Base-by-base conservation (phyloP, 202 grass and related monocot genomes). In the Schoenoplectus triqueter region DNA sequence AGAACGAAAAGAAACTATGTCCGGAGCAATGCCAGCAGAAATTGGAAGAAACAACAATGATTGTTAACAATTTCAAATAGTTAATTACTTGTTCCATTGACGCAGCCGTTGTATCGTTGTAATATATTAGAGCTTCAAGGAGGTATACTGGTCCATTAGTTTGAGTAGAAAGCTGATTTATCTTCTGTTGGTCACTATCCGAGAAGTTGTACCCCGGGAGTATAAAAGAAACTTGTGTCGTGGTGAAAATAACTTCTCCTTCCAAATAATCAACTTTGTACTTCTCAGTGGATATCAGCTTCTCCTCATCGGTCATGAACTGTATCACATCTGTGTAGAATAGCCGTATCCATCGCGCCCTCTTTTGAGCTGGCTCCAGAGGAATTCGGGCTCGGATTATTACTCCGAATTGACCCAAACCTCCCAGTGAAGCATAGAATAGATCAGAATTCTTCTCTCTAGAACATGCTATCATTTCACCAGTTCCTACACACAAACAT, bases 231-330 rank as follows among this genome's bases (percentile, higher is more conserved):
- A 18, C 49, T 0, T 91, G 82, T 3, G 85, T 56, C 7, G 63
- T 21, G 2, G 75, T 84, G 18, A 91, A 65, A 73, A 86, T 51
- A 44, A 95, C 69, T 39, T 90, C 64, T 2, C 87, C 89, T 82
- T 89, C 90, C 0, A 95, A 64, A n/a, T 87, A 92, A 64, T 92
- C 64, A 14, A 95, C 82, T 15, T 18, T 0, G 86, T 5, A 0
- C 41, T 70, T 50, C 1, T 2, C 41, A 4, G 70, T 78, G 4
- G 90, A 92, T 51, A 89, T 86, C 55, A 95, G 85, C 7, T 81
- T 13, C 62, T 92, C 90, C 13, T 90, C 88, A n/a, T 92, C 88
- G 9, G 51, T 57, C 4, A 84, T 90, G 82, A 92, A 87, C 0
- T 10, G 6, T 6, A 0, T 59, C 66, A 87, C 84, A 0, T 94